Conservation (phyloP, 352 stramenopile genomes). For the Stramenopiles sp. region DNA sequence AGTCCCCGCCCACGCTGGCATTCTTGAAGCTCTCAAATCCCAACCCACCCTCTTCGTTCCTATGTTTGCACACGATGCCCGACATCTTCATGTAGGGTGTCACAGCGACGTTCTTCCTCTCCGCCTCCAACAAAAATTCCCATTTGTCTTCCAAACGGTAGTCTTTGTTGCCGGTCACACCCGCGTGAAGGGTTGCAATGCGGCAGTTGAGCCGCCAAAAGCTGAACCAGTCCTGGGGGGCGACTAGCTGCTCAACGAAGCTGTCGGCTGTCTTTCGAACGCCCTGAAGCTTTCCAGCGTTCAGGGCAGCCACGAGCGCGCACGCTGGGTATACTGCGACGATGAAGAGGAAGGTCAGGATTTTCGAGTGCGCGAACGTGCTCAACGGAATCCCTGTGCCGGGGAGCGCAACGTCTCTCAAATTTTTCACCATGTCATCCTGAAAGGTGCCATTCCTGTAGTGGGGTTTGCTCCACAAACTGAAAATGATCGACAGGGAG, state of each 20-base stretch:
- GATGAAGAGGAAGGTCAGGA: constrained; percentile 43
- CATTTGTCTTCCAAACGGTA: constrained; percentile 96
- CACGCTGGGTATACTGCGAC: constrained; percentile 61
- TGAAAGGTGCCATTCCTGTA: constrained; percentile 86
- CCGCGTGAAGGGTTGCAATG: constrained; percentile 74
- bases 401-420: constrained; percentile 89
- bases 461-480: constrained; percentile 79
- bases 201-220: constrained; percentile 91
- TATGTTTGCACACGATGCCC: constrained; percentile 85
- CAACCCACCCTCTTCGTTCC: constrained; percentile 90
- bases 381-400: constrained; percentile 81
- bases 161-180: constrained; percentile 62
- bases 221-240: constrained; percentile 84
- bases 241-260: constrained; percentile 65
- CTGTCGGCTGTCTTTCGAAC: constrained; percentile 28
- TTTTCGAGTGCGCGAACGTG: constrained; percentile 50
- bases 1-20: constrained; percentile 67
- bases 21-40: constrained; percentile 94
- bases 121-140: constrained; percentile 81
- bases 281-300: constrained; percentile 32
- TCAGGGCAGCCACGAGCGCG: constrained; percentile 49
- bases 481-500: constrained; percentile 72
- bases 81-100: constrained; percentile 71
- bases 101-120: constrained; percentile 66
- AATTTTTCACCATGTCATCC: constrained; percentile 79